Evolutionary conservation across 257 asterid species (phyloP), one percentile per base, ranked within the genome.

Genomic region (Solanum tacnaense): DNA sequence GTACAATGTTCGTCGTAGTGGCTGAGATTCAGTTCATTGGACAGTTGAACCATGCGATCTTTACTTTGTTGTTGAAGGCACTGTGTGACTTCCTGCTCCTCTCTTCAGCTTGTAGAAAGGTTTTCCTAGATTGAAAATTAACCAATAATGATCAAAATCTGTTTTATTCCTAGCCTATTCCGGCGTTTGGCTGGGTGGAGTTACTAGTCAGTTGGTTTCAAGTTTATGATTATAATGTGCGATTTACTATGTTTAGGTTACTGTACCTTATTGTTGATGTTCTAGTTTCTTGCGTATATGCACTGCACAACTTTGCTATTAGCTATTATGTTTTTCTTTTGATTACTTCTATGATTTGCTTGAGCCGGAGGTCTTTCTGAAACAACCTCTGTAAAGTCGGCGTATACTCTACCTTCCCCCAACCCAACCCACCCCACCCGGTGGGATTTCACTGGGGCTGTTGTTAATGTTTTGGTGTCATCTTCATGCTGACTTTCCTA

Each of bases 401-500:
- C 2, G 0, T 56, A 18, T 2, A 18, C 10, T 18, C 11, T 1
- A 20, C 10, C 25, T 7, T 20, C n/a, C 21, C 13, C 15, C 5
- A 44, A 4, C 13, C 15, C 5, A 44, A 4, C 49, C 49, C 1
- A 0, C 60, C 2, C 65, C 10, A 56, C n/a, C 25, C 9, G 0
- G 2, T 7, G 65, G 65, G 4, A 56, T 56, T 18, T 56, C n/a
- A 56, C 65, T 56, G 10, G 4, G 4, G 9, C 18, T 18, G 23
- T 16, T 52, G n/a, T 56, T 56, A 9, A 56, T 39, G 7, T 39
- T 76, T 79, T 13, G 31, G n/a, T 41, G 84, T 41, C 9, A 78
- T 41, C 35, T 41, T 23, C 13, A 41, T 78, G 36, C 62, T n/a
- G 35, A 23, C 23, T 41, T 15, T n/a, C 7, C 31, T 92, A 92